Evolutionary conservation across 805 yeast species (phyloP), one percentile per base, ranked within the genome.

Genomic region (Candida pini): DNA sequence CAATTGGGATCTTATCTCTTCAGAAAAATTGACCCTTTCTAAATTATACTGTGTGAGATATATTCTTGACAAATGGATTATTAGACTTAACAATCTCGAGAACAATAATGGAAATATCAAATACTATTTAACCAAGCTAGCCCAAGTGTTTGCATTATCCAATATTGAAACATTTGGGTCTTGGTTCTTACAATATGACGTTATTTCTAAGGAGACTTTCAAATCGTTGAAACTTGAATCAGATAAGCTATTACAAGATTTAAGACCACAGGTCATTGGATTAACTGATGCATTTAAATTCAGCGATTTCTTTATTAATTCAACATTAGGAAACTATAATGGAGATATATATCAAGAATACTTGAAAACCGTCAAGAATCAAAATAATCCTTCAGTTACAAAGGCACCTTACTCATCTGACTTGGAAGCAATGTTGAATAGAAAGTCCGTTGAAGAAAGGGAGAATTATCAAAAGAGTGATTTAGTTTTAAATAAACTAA

Each of bases 331-430:
- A 30, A 70, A 68, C 38, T 80, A 71, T 60, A 78, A 83, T 48
- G 96, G 96, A 39, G 80, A 88, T 56, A 78, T 85, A 37, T 88
- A 87, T 63, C 78, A 78, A 53, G 78, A 83, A 57, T 87, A 87
- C 63, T 81, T 80, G 53, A 62, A 53, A 18, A 64, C 66, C 36
- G 81, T 80, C 39, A 68, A 70, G 47, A 39, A 39, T 7, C 49
- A 52, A 30, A 75, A 73, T 51, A 76, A 77, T 38, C 75, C 78
- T 13, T 53, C 60, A 7, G 56, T 57, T 10, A 64, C 73, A 41
- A 76, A 79, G 49, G 82, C 90, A 10, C 73, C 78, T n/a, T 79
- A 80, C 54, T 63, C 73, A 21, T 64, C 53, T 13, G 45, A 38
- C 7, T 51, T 70, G 9, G 51, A 66, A 30, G 51, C 49, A 2